These are phyloP conservation scores for Spergularia bocconei DNA, from an alignment of 148 eudicot species.

Conservation along the genomic window DNA sequence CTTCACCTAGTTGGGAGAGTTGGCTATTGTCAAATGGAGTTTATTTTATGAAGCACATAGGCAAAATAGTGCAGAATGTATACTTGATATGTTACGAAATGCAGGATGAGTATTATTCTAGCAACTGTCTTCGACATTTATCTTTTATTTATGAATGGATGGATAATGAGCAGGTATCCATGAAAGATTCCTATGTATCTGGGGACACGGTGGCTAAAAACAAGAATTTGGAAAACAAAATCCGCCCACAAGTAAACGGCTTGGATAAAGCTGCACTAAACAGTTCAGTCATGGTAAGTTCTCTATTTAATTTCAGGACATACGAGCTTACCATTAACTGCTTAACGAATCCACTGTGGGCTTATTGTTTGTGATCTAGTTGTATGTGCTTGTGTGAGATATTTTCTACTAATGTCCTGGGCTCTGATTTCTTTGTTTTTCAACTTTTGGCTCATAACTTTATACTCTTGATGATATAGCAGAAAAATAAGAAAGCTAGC, in stretches of 20 bases:
- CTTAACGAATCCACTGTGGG: neutral
- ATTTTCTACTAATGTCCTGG: neutral
- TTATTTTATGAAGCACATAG: neutral
- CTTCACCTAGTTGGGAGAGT: neutral
- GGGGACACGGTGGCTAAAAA: constrained; percentile 23
- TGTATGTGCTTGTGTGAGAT: neutral
- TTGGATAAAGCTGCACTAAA: constrained; percentile 25
- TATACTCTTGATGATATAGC: constrained; percentile 22
- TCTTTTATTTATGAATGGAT: constrained; percentile 18
- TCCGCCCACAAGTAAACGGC: constrained; percentile 22
- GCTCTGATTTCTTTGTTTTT: neutral
- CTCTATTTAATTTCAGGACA: neutral
- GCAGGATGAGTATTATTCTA: constrained; percentile 8
- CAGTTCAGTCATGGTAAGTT: constrained; percentile 30
- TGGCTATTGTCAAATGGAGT: neutral
- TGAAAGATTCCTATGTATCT: constrained; percentile 20
- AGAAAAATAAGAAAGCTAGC: constrained; percentile 33
- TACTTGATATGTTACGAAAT: neutral
- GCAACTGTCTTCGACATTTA: neutral
- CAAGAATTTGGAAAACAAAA: constrained; percentile 17
- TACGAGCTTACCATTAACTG: neutral
- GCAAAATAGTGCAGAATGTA: neutral
- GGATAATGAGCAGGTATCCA: constrained; percentile 37
- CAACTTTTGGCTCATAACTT: neutral
- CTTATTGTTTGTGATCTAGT: neutral